Evolutionary conservation across 441 rosid species (phyloP).

Genomic region (Gossypium gossypioides): DNA sequence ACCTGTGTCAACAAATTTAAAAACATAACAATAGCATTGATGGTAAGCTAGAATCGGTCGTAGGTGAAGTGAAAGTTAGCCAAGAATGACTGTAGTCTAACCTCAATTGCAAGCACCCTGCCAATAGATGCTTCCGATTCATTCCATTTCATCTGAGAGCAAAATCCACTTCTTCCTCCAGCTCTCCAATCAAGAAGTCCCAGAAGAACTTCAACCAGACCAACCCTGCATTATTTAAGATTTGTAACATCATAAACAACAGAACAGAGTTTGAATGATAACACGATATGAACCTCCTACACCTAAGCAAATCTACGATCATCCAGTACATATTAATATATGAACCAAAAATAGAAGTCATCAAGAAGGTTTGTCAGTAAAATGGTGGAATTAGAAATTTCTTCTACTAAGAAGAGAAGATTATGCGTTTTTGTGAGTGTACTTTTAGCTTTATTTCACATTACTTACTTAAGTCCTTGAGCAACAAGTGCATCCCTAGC

Average conservation of each 20-base stretch:
- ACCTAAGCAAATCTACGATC: not conserved
- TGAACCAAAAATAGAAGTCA: not conserved
- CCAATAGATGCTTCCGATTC: slow-evolving; percentile 98
- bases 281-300: not conserved
- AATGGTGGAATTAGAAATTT: not conserved
- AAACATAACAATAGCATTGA: not conserved
- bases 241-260: slow-evolving; percentile 6
- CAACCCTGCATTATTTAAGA: slow-evolving; percentile 52
- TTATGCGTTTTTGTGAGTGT: not conserved
- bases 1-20: slow-evolving; percentile 38
- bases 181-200: slow-evolving; percentile 98
- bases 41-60: not conserved
- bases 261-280: not conserved
- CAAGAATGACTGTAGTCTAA: slow-evolving; percentile 17
- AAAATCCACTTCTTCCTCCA: slow-evolving; percentile 81
- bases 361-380: not conserved
- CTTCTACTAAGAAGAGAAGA: not conserved
- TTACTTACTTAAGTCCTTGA: slow-evolving; percentile 87
- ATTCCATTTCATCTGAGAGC: slow-evolving; percentile 95
- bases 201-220: slow-evolving; percentile 88
- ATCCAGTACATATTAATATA: not conserved
- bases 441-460: not conserved
- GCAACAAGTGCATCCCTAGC: slow-evolving; percentile 99
- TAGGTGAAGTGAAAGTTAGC: not conserved
- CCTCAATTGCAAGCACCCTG: slow-evolving; percentile 94